Conservation (phyloP, 805 yeast species). For the Jamesozyma rosinii region DNA sequence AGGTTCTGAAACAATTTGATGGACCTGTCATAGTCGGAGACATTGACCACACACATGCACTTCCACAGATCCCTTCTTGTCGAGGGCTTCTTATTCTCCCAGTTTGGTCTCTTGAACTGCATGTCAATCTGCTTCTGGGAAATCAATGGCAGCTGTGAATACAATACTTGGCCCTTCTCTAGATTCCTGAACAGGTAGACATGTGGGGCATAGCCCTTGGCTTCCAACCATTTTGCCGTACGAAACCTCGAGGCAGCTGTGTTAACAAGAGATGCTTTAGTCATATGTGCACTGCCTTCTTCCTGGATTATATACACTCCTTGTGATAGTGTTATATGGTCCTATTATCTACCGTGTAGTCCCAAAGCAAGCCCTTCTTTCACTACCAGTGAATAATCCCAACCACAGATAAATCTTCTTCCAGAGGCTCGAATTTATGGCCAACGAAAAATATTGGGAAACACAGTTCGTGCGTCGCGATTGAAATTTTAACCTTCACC, state of each 20-base stretch:
- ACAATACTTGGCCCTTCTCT: slow-evolving; percentile 82
- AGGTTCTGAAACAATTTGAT: slow-evolving; percentile 66
- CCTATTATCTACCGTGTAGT: too few species aligned
- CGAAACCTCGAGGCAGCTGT: slow-evolving; percentile 37
- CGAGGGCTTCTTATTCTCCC: slow-evolving; percentile 78
- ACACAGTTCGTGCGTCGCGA: neutral
- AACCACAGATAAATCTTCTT: too few species aligned
- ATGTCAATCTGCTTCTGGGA: slow-evolving; percentile 45
- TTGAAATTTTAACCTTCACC: neutral
- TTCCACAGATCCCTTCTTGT: slow-evolving; percentile 85
- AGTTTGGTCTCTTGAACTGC: slow-evolving; percentile 65
- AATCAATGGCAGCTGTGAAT: slow-evolving; percentile 63
- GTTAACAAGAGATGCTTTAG: slow-evolving; percentile 1
- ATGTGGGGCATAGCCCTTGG: slow-evolving; percentile 68
- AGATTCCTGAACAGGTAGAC: slow-evolving; percentile 75
- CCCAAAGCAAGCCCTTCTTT: too few species aligned
- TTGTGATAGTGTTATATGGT: too few species aligned
- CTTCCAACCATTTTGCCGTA: slow-evolving; percentile 47
- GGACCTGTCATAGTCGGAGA: slow-evolving; percentile 52
- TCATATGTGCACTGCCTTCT: neutral
- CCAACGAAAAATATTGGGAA: neutral
- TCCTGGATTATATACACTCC: too few species aligned
- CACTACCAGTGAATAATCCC: too few species aligned
- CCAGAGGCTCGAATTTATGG: neutral
- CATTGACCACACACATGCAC: slow-evolving; percentile 74